phyloP scores from a whole-genome alignment of 1,139 yeast genomes.

The Geotrichum phurueaensis region DNA sequence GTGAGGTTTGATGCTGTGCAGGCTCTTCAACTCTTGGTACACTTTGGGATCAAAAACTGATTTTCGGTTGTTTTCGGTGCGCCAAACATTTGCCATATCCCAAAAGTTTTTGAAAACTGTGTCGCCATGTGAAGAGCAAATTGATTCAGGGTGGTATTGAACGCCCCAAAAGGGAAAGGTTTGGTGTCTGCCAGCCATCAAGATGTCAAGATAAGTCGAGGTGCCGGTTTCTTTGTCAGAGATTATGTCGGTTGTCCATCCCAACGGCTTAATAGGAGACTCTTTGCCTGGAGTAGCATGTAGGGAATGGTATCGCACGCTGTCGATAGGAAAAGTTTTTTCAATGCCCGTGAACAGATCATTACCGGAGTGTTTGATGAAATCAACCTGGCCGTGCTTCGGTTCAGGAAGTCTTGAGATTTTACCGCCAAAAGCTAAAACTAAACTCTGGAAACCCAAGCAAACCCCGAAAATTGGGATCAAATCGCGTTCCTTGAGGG shows the following conservation, averaged over 20 bases:
- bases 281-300: conserved; percentile 43
- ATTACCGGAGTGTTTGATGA: conserved; percentile 36
- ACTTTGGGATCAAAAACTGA: conserved; percentile 8
- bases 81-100: conserved; percentile 40
- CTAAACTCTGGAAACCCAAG: conserved; percentile 83
- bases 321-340: conserved; percentile 40
- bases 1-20: conserved; percentile 27
- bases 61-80: conserved; percentile 10
- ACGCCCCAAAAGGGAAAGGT: conserved; percentile 78
- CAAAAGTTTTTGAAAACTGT: conserved; percentile 59
- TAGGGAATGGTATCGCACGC: conserved; percentile 87
- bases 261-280: conserved; percentile 23
- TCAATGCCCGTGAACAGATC: conserved; percentile 42
- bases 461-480: conserved; percentile 88
- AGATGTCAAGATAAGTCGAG: conserved; percentile 30
- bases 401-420: conserved; percentile 52
- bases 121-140: conserved; percentile 69
- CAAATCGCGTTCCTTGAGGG: conserved; percentile 25
- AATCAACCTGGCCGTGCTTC: conserved; percentile 81
- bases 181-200: conserved; percentile 75
- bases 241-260: conserved; percentile 24
- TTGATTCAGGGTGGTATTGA: conserved; percentile 95
- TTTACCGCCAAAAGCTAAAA: conserved; percentile 56
- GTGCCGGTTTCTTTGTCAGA: conserved; percentile 20
- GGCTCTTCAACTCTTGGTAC: conserved; percentile 16